Evolutionary conservation across 2,329 filamentous ascomycete genomes (phyloP).

Genomic region (Botrytis cinerea): DNA sequence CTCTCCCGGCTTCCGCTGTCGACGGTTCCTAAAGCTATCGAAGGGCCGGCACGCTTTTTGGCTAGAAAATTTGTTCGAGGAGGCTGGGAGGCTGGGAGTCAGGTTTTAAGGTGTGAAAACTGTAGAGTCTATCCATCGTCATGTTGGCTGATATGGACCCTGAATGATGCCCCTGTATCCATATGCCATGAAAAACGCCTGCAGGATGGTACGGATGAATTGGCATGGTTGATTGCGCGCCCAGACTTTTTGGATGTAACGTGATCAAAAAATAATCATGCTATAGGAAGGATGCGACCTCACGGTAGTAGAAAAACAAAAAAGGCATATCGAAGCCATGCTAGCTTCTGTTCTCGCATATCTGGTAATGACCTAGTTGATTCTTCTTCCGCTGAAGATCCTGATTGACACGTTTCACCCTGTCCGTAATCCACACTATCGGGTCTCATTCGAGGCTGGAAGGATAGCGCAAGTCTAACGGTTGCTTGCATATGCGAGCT

Average conservation of each 20-base stretch:
- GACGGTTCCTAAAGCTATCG: slow-evolving; percentile 24
- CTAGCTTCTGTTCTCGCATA: slow-evolving; percentile 25
- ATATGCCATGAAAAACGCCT: background rate
- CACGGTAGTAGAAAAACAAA: background rate
- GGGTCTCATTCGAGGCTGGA: slow-evolving; percentile 28
- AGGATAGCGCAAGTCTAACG: slow-evolving; percentile 13
- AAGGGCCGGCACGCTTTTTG: slow-evolving; percentile 27
- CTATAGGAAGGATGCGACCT: background rate
- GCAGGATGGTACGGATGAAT: background rate
- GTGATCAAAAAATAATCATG: slow-evolving; percentile 11
- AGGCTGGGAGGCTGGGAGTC: slow-evolving; percentile 15
- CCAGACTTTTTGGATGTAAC: background rate
- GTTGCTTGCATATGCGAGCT: slow-evolving; percentile 22
- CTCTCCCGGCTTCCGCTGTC: slow-evolving; percentile 29
- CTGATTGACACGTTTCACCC: slow-evolving; percentile 32
- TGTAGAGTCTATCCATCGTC: background rate
- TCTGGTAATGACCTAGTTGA: slow-evolving; percentile 28
- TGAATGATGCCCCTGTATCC: background rate
- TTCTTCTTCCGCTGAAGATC: slow-evolving; percentile 30
- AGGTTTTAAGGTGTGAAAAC: background rate
- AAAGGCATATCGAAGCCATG: slow-evolving; percentile 16
- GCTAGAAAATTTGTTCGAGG: slow-evolving; percentile 19
- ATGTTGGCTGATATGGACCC: background rate
- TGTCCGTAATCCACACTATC: slow-evolving; percentile 28
- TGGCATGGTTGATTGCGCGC: background rate